Conservation (phyloP, 257 asterid species). For the Leonotis leonurus region DNA sequence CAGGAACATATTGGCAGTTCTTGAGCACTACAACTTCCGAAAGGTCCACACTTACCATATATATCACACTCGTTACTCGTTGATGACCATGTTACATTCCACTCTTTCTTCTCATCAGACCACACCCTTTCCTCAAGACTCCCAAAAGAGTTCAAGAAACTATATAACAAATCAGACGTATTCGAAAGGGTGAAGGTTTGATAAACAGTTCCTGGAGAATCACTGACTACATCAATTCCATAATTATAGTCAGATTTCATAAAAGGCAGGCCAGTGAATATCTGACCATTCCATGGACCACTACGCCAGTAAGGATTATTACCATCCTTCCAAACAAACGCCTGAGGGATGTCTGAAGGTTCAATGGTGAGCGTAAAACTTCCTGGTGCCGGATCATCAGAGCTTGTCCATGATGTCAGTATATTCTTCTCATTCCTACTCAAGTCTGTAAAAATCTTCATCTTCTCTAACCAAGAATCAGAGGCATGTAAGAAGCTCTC, state of each 20-base stretch:
- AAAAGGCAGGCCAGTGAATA: constrained; percentile 31
- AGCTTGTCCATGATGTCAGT: constrained; percentile 38
- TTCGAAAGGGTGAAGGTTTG: constrained; percentile 9
- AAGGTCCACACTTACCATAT: constrained; percentile 53
- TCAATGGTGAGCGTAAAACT: constrained; percentile 19
- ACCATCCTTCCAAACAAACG: background rate
- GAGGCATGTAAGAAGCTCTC: constrained; percentile 20
- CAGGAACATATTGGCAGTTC: constrained; percentile 36
- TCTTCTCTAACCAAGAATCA: background rate
- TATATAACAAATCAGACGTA: constrained; percentile 14
- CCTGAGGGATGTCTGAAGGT: background rate
- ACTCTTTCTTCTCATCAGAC: constrained; percentile 19
- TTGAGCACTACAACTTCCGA: constrained; percentile 28
- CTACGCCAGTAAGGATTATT: constrained; percentile 30
- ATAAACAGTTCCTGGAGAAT: background rate
- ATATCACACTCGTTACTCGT: constrained; percentile 27
- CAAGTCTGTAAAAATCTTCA: constrained; percentile 4
- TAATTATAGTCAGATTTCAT: constrained; percentile 2
- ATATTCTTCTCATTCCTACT: background rate
- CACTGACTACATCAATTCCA: constrained; percentile 28
- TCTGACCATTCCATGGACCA: constrained; percentile 44
- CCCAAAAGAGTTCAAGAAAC: constrained; percentile 14
- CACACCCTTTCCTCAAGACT: constrained; percentile 23
- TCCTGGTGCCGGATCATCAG: constrained; percentile 45
- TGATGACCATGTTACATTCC: constrained; percentile 24